Evolutionary conservation across 2,329 filamentous ascomycete species (phyloP).

Genomic region (Colletotrichum costaricense): DNA sequence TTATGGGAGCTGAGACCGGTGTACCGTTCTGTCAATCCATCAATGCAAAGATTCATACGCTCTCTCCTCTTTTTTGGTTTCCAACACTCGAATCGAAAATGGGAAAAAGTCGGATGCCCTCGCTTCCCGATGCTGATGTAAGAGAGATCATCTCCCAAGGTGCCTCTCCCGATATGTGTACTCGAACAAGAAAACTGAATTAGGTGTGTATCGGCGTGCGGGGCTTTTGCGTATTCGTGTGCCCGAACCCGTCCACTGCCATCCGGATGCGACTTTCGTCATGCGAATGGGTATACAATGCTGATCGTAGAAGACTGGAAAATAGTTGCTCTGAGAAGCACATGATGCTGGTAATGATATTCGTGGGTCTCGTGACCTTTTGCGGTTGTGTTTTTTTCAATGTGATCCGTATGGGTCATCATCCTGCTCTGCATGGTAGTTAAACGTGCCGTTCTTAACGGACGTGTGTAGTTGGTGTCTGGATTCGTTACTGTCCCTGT

Average conservation of each 20-base stretch:
- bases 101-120: slow-evolving; percentile 17
- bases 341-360: slow-evolving; percentile 18
- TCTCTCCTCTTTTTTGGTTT: slow-evolving; percentile 18
- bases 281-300: slow-evolving; percentile 29
- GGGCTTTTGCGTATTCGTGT: slow-evolving; percentile 5
- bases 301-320: slow-evolving; percentile 3
- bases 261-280: slow-evolving; percentile 25
- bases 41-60: slow-evolving; percentile 11
- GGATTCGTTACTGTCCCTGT: neutral
- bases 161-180: slow-evolving; percentile 2
- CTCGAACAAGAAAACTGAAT: slow-evolving; percentile 5
- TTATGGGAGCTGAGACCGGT: neutral
- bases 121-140: slow-evolving; percentile 29
- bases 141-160: neutral
- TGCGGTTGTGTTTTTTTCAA: neutral
- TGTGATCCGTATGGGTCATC: neutral
- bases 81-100: neutral
- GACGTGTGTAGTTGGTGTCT: neutral
- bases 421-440: neutral
- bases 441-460: neutral
- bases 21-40: neutral
- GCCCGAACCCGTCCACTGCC: slow-evolving; percentile 2
- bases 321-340: slow-evolving; percentile 8
- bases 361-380: slow-evolving; percentile 1
- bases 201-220: slow-evolving; percentile 7